Percentiles rank a stretch among this genome's conserved stretches.
phyloP scores from a whole-genome alignment of 768 basidiomycete genomes.

The Trametes elegans region DNA sequence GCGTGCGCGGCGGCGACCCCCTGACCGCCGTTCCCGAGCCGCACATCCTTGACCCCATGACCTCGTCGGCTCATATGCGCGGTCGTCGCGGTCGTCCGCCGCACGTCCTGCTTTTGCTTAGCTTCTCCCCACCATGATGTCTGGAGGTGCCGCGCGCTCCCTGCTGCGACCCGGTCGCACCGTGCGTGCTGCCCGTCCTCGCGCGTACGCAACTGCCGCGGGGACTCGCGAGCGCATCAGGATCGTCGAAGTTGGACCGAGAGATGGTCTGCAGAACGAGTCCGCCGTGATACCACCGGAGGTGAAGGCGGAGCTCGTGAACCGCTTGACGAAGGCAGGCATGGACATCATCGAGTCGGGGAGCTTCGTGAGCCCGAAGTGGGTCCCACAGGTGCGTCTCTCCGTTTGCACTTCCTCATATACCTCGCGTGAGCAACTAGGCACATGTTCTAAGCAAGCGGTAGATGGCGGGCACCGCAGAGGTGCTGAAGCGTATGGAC shows the following conservation, averaged over 20 bases:
- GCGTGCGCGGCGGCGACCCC: not conserved
- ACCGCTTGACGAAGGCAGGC: conserved; percentile 69
- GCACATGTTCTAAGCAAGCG: not conserved
- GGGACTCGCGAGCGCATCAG: conserved; percentile 13
- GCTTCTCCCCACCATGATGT: not conserved
- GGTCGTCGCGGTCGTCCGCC: no score
- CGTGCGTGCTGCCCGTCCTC: not conserved
- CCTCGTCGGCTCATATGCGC: not conserved
- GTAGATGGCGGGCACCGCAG: conserved; percentile 86
- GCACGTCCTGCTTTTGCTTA: not conserved
- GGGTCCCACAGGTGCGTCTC: conserved; percentile 81
- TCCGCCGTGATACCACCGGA: conserved; percentile 66
- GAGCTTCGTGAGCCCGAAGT: conserved; percentile 90
- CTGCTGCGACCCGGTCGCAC: not conserved
- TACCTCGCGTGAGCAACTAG: not conserved
- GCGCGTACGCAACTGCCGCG: conserved; percentile 6
- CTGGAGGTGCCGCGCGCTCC: not conserved
- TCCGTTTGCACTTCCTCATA: not conserved
- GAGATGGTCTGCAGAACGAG: conserved; percentile 93
- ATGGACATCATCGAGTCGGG: conserved; percentile 74
- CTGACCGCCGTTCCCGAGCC: not conserved
- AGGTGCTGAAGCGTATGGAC: conserved; percentile 62
- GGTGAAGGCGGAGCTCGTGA: conserved; percentile 78
- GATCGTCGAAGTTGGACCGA: conserved; percentile 88
- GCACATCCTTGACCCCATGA: conserved; percentile 9